These are phyloP conservation scores for Aspergillus ellipticus DNA, from an alignment of 495 filamentous ascomycete species.

Conservation along the genomic window DNA sequence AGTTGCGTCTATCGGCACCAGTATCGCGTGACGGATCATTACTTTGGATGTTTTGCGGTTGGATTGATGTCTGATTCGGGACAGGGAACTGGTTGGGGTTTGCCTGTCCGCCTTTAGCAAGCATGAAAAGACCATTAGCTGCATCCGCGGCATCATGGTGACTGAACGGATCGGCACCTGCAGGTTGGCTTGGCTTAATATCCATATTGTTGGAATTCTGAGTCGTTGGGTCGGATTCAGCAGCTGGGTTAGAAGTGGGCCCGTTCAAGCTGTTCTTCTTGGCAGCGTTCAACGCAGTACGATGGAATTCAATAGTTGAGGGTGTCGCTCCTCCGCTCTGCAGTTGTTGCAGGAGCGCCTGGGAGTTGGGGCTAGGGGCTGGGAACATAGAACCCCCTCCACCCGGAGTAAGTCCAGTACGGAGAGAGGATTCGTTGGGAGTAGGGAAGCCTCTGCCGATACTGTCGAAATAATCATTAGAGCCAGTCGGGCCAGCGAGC, in stretches of 20 bases:
- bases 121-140: constrained; percentile 88
- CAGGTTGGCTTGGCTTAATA: constrained; percentile 38
- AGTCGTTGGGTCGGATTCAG: constrained; percentile 46
- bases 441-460: constrained; percentile 88
- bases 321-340: constrained; percentile 82
- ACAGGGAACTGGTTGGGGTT: constrained; percentile 51
- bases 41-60: constrained; percentile 33
- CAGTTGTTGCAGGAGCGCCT: constrained; percentile 73
- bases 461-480: constrained; percentile 75
- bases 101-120: constrained; percentile 66
- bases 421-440: constrained; percentile 92
- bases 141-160: constrained; percentile 90
- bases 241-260: constrained; percentile 48
- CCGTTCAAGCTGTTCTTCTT: constrained; percentile 51
- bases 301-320: constrained; percentile 88
- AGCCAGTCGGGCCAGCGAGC: constrained; percentile 79
- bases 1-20: constrained; percentile 25
- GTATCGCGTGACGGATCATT: constrained; percentile 35
- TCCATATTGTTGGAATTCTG: constrained; percentile 48
- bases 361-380: constrained; percentile 80
- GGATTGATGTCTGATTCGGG: constrained; percentile 41
- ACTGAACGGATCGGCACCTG: constrained; percentile 61
- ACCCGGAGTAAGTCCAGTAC: constrained; percentile 89
- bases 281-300: constrained; percentile 80
- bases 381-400: constrained; percentile 98